phyloP scores from a whole-genome alignment of 257 asterid species.

The Solanum bukasovii region DNA sequence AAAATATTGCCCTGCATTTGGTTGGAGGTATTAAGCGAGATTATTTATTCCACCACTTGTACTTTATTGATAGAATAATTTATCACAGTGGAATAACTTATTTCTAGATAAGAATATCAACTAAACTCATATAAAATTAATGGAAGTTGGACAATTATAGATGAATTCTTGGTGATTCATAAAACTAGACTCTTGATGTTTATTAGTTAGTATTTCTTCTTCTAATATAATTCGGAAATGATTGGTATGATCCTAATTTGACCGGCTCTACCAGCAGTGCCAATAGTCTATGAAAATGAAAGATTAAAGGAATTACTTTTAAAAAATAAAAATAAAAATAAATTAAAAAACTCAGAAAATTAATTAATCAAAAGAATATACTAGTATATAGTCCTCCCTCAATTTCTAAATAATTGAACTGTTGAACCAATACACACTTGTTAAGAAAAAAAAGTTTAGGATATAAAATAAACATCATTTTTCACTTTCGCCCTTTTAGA shows the following conservation, averaged over 20 bases:
- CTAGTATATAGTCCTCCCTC: not conserved
- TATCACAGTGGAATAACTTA: too few species aligned
- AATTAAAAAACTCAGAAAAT: not conserved
- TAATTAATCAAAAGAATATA: not conserved
- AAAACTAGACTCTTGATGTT: not conserved
- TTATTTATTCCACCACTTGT: too few species aligned
- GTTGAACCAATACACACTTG: not conserved
- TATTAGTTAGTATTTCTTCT: not conserved
- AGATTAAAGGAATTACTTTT: not conserved
- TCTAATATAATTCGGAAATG: not conserved
- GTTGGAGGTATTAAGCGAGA: too few species aligned
- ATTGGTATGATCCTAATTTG: not conserved
- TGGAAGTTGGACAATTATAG: not conserved
- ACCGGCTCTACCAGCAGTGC: not conserved
- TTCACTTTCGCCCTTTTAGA: too few species aligned
- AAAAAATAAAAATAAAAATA: not conserved
- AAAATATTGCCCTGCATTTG: too few species aligned
- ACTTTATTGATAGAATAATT: too few species aligned
- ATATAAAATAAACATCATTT: too few species aligned
- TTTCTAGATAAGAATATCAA: not conserved
- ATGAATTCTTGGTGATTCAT: not conserved
- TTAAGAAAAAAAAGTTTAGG: too few species aligned
- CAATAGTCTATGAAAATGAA: not conserved
- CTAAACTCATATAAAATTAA: not conserved
- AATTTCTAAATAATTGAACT: too few species aligned